These are phyloP conservation scores for Fraxinus dipetala DNA, from an alignment of 305 asterid genomes.

Conservation along the genomic window DNA sequence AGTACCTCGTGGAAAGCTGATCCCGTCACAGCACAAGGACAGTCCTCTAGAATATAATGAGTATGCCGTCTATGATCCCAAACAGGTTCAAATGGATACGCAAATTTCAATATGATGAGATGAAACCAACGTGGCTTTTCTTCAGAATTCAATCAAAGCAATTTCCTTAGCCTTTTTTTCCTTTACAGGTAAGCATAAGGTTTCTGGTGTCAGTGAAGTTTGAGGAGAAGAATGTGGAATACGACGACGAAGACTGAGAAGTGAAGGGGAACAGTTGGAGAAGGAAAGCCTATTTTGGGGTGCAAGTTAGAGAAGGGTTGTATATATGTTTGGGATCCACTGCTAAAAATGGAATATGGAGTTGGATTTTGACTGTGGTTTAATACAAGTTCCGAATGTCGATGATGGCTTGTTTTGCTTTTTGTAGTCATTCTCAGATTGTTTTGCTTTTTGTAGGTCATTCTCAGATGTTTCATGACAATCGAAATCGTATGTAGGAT, in stretches of 20 bases:
- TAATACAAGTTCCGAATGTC: background rate
- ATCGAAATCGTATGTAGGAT: background rate
- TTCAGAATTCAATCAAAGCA: background rate
- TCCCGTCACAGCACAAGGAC: constrained; percentile 54
- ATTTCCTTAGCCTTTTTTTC: background rate
- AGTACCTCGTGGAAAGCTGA: constrained; percentile 72
- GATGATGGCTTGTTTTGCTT: constrained; percentile 32
- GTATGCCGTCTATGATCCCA: constrained; percentile 76
- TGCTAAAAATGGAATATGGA: background rate
- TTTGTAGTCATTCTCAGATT: constrained; percentile 9
- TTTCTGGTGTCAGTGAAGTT: constrained; percentile 67
- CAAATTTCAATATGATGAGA: background rate
- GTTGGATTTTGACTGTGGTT: constrained; percentile 21
- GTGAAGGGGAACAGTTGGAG: background rate
- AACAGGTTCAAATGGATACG: constrained; percentile 41
- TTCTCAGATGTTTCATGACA: background rate
- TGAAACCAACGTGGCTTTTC: background rate
- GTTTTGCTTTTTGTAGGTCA: constrained; percentile 26
- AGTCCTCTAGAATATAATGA: constrained; percentile 74
- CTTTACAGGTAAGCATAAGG: constrained; percentile 55
- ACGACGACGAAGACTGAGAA: constrained; percentile 36
- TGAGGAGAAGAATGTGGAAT: constrained; percentile 57
- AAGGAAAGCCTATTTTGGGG: background rate
- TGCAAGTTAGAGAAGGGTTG: constrained; percentile 4
- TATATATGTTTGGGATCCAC: background rate